Base-by-base conservation (phyloP, 352 stramenopile species). In the Pythium guiyangense region DNA sequence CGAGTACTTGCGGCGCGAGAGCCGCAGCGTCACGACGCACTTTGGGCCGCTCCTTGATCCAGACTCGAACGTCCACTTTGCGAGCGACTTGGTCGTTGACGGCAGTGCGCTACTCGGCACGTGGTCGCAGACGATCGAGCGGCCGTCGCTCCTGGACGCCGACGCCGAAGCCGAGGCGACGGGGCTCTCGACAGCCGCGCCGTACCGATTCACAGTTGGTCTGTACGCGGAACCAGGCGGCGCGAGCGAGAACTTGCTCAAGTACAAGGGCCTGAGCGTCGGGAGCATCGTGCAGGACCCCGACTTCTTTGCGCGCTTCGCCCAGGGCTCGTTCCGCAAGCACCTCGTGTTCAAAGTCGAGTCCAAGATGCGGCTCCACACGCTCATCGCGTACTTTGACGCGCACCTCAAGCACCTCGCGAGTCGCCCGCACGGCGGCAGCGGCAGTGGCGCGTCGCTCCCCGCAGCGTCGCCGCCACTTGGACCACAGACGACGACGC, bases 251-350 rank as follows among this genome's bases (percentile, higher is more conserved):
- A 69, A 69, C 18, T 60, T 93, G 43, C 68, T 93, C 29, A 90
- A 88, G 67, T 93, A 89, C 66, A 93, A 93, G 59, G 83, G 83
- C 0, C 57, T 91, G 12, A 91, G 80, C 0, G 73, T 91, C 11
- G 83, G 83, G 12, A 91, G 83, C 52, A 86, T 93, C 40, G 56
- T 89, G 1, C 75, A 90, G 37, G 79, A 93, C 49, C 79, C 77
- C 0, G 75, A 93, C 58, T 93, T 88, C 57, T 90, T 88, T 48
- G 66, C 63, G 34, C 75, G 73, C 9, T 93, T 93, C 43, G 74
- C 79, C 3, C 64, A 64, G 25, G 75, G 83, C 25, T 63, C 69
- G 12, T 93, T 93, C 49, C 54, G 63, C 9, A 93, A 89, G 60
- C 75, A 88, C 52, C 54, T 93, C 18, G 66, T 88, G 8, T 80